phyloP scores from a whole-genome alignment of 169 alveolate species.

The Cytauxzoon felis region DNA sequence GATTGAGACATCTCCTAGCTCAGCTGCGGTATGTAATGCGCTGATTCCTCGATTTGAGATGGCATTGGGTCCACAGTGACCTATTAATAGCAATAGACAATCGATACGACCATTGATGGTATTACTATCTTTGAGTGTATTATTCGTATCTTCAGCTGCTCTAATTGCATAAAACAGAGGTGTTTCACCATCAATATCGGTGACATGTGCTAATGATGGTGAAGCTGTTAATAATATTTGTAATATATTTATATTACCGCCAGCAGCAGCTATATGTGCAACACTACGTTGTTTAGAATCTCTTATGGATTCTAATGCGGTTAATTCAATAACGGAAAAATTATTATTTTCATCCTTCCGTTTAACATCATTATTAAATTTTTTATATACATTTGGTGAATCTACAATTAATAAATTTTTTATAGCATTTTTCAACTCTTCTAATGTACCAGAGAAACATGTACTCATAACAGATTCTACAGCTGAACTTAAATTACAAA shows the following conservation, averaged over 20 bases:
- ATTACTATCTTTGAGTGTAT: neutral
- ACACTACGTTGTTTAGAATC: constrained; percentile 48
- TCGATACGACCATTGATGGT: neutral
- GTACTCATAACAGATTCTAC: constrained; percentile 38
- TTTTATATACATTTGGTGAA: constrained; percentile 8
- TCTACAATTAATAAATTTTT: constrained; percentile 18
- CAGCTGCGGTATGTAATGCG: constrained; percentile 51
- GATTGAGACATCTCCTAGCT: constrained; percentile 29
- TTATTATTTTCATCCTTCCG: constrained; percentile 5
- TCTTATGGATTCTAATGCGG: constrained; percentile 51
- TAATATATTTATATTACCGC: constrained; percentile 49
- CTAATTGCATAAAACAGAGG: constrained; percentile 56
- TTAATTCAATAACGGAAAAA: constrained; percentile 31
- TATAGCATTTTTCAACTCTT: constrained; percentile 32
- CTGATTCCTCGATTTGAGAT: constrained; percentile 43
- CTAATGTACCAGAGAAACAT: constrained; percentile 47
- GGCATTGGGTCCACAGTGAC: constrained; percentile 36
- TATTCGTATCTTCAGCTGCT: constrained; percentile 13
- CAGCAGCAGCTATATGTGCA: constrained; percentile 65
- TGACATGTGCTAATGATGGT: constrained; percentile 40
- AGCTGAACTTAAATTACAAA: constrained; percentile 17
- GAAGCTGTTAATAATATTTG: constrained; percentile 29
- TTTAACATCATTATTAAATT: neutral
- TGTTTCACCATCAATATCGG: constrained; percentile 52
- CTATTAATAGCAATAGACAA: constrained; percentile 37